Evolutionary conservation across 345 rosid genomes (phyloP).

Genomic region (Draba incana): DNA sequence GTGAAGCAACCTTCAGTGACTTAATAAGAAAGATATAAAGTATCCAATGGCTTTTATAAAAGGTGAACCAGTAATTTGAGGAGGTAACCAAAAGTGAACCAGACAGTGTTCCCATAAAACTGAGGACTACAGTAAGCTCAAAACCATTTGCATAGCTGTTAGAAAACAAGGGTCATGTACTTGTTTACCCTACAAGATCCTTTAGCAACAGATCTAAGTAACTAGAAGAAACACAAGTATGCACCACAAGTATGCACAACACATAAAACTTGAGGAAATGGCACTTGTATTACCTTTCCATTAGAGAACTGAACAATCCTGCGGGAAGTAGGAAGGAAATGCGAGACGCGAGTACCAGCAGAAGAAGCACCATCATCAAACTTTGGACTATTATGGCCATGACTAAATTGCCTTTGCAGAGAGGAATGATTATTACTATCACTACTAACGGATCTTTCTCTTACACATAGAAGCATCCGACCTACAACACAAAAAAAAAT

Average conservation of each 20-base stretch:
- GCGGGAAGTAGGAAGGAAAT: slow-evolving; percentile 91
- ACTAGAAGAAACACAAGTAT: too few species aligned
- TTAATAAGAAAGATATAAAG: slow-evolving; percentile 13
- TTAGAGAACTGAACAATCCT: slow-evolving; percentile 96
- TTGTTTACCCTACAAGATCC: slow-evolving; percentile 17
- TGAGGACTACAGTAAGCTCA: slow-evolving; percentile 1
- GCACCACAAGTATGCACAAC: too few species aligned
- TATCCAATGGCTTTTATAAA: slow-evolving; percentile 9
- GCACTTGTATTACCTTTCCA: slow-evolving; percentile 66
- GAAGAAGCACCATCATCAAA: slow-evolving; percentile 41
- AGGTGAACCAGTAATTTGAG: slow-evolving; percentile 15
- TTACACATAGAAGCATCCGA: slow-evolving; percentile 72
- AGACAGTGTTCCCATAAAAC: slow-evolving; percentile 7
- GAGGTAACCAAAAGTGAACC: slow-evolving; percentile 5
- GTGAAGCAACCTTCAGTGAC: slow-evolving; percentile 3
- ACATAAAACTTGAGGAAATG: slow-evolving; percentile 2
- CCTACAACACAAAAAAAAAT: too few species aligned
- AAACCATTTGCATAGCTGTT: slow-evolving; percentile 10
- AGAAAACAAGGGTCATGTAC: slow-evolving; percentile 5
- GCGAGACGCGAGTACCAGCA: slow-evolving; percentile 56
- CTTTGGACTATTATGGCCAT: slow-evolving; percentile 42
- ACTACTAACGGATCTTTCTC: slow-evolving; percentile 44
- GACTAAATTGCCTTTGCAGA: slow-evolving; percentile 45
- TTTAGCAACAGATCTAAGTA: slow-evolving; percentile 6
- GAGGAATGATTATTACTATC: slow-evolving; percentile 45